Percentiles rank a stretch among this genome's conserved stretches.
Evolutionary conservation across 306 rosid species (phyloP).

Genomic region (Prunus mongolica): DNA sequence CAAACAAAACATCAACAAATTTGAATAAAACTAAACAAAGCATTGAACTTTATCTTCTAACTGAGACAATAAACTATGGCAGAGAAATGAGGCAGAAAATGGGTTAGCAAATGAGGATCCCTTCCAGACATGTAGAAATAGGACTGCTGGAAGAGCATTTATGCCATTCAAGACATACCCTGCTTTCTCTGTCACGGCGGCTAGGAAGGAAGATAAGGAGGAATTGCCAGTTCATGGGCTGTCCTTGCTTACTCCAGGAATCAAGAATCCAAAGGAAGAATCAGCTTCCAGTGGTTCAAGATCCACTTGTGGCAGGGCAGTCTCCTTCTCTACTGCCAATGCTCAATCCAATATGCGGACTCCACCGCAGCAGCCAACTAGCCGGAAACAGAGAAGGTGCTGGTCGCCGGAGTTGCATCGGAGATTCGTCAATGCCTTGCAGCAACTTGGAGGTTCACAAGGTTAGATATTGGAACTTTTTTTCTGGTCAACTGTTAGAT

Average conservation of each 20-base stretch:
- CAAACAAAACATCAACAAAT: background rate
- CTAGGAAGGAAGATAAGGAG: conserved; percentile 62
- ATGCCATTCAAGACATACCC: conserved; percentile 55
- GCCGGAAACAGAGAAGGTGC: conserved; percentile 90
- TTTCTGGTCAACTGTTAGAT: conserved; percentile 31
- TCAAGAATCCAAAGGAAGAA: conserved; percentile 57
- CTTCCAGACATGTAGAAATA: conserved; percentile 44
- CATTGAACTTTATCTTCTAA: conserved; percentile 4
- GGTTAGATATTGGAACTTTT: conserved; percentile 44
- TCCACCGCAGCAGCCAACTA: conserved; percentile 42
- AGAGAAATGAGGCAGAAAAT: conserved; percentile 52
- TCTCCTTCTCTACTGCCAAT: conserved; percentile 45
- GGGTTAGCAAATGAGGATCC: conserved; percentile 38
- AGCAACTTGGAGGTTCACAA: conserved; percentile 96
- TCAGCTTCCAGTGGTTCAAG: conserved; percentile 51
- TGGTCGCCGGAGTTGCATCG: conserved; percentile 97
- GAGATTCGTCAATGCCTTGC: conserved; percentile 78
- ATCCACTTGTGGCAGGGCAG: conserved; percentile 42
- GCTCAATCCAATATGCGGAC: conserved; percentile 38
- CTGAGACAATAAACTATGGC: conserved; percentile 11
- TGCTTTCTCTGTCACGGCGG: conserved; percentile 36
- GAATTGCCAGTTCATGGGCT: conserved; percentile 56
- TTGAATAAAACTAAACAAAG: background rate
- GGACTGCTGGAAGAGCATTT: conserved; percentile 46
- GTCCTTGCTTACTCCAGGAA: conserved; percentile 56